Evolutionary conservation across 2,329 filamentous ascomycete genomes (phyloP).

Genomic region (Cladosporium sphaerospermum): DNA sequence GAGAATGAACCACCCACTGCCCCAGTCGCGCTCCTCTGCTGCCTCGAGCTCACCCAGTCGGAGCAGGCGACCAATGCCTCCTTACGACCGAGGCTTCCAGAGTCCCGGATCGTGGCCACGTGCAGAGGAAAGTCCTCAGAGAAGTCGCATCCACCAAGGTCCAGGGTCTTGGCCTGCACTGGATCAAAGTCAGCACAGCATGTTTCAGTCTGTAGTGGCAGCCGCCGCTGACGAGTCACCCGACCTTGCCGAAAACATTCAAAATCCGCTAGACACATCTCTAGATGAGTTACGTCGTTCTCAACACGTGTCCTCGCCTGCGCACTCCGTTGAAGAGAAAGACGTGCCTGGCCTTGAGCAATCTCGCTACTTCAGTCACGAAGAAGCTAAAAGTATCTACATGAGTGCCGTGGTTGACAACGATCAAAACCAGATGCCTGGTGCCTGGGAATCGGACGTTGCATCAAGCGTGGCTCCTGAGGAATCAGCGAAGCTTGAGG

Average conservation of each 20-base stretch:
- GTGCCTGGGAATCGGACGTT: conserved; percentile 37
- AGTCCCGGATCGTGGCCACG: conserved; percentile 27
- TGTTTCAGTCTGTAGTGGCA: conserved; percentile 17
- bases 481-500: not conserved
- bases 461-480: not conserved
- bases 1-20: conserved; percentile 10
- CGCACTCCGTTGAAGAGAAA: not conserved
- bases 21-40: conserved; percentile 1
- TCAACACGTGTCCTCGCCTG: not conserved
- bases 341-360: conserved; percentile 29
- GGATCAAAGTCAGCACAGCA: conserved; percentile 18
- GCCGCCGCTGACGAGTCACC: not conserved
- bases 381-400: conserved; percentile 82
- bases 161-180: conserved; percentile 24
- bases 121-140: conserved; percentile 18
- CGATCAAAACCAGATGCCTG: conserved; percentile 30
- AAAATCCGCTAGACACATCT: conserved; percentile 14
- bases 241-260: conserved; percentile 21
- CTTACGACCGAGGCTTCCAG: conserved; percentile 19
- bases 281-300: not conserved
- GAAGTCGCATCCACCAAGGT: conserved; percentile 14
- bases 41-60: conserved; percentile 3
- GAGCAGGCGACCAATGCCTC: conserved; percentile 19
- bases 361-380: conserved; percentile 69
- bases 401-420: conserved; percentile 57